Evolutionary conservation across 2,329 filamentous ascomycete species (phyloP), one percentile per base, ranked within the genome.

Genomic region (Beauveria brongniartii): DNA sequence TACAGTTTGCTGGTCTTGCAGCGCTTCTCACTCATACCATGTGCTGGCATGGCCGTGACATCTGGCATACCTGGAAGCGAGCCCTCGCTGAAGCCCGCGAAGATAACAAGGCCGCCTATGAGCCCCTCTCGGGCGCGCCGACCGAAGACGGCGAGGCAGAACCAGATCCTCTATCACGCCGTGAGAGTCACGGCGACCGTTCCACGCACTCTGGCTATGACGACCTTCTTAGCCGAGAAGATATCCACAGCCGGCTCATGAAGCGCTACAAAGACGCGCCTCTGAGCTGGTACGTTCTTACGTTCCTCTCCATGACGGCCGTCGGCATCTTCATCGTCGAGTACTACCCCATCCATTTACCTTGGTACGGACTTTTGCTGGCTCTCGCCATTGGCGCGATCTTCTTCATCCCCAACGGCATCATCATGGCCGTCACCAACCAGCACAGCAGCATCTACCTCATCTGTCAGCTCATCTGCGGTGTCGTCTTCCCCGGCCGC

Each of bases 341-440:
- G 75, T 91, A 92, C 69, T 91, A 90, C 69, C 90, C 90, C 1
- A 82, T 94, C 51, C 87, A 92, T 69, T 78, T 95, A 1, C 91
- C 91, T 0, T 95, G 91, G 88, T 94, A 94, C 68, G 91, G 91
- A 4, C 79, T 96, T 3, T 78, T 95, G 18, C 80, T 96, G 6
- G 89, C 91, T 1, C 80, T 96, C 2, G 83, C 79, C 28, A 91
- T 95, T 59, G 91, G 90, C 63, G 85, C 87, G 22, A 73, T 93
- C 59, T 88, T 95, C 63, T 95, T 95, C 76, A 91, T 96, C 62
- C 91, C 91, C 12, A 93, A 94, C 65, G 91, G 91, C 63, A 94
- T 95, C 70, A 89, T 96, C 68, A 95, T 94, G 89, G 91, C 91
- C 18, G 91, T 95, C 66, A 95, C 91, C 10, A 95, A 94, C 71